Evolutionary conservation across 2,329 filamentous ascomycete species (phyloP), one percentile per base, ranked within the genome.

Genomic region (Chaetomiaceae sp.): DNA sequence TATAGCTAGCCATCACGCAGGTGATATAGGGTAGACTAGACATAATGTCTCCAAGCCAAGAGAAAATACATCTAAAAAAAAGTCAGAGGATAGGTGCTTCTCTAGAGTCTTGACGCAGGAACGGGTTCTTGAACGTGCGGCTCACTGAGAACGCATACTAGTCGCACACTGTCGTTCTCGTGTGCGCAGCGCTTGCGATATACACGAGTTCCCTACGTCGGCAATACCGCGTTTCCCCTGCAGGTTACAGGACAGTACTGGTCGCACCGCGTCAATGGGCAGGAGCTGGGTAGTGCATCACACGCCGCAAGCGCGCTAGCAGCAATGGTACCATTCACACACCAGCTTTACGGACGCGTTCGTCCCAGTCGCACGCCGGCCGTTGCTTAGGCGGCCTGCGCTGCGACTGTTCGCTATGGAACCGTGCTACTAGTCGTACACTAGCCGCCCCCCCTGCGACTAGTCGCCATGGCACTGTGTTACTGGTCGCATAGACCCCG

Each of bases 91-190:
- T 38, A 17, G 20, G 36, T 26, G 4, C 18, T 34, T 34, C 14
- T 11, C 11, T 9, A 24, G 19, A 42, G n/a, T 34, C 30, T 34
- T 17, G n/a, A 42, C 30, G 8, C n/a, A 15, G 6, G 39, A 42
- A 41, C 39, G 39, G 39, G 39, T 41, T 41, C 29, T 41, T 41
- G 39, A 41, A 41, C 29, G 29, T 34, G 20, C 30, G 30, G 14
- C 29, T 26, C 9, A 34, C 39, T 15, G 30, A 42, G 30, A 42
- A 42, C n/a, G 20, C 20, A 18, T 42, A 42, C 30, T 42, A n/a
- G 30, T 35, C 20, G 30, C 15, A 42, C 20, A 27, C 12, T 42
- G 20, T 42, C 30, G 14, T 42, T 42, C 30, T 34, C 19, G 20
- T 24, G 38, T 14, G 38, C 38, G 19, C 19, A 24, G 38, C 38